phyloP scores from a whole-genome alignment of 1,139 yeast genomes.

The Saccharomyces hybrid region DNA sequence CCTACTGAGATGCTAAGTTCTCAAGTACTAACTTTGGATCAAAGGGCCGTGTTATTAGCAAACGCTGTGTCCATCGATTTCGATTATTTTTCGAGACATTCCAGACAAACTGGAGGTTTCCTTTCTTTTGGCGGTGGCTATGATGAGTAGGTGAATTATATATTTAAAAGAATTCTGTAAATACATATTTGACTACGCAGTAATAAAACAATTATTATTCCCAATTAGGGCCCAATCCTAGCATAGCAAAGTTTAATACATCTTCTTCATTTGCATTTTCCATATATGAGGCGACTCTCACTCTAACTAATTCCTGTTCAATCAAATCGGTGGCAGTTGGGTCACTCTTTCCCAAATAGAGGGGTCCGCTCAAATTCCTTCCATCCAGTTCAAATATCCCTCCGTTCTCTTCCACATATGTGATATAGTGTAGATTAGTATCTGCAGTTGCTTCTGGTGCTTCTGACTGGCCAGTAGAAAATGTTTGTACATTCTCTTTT shows the following conservation, averaged over 20 bases:
- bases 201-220: slow-evolving; percentile 29
- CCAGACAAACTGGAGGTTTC: slow-evolving; percentile 45
- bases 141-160: slow-evolving; percentile 9
- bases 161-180: slow-evolving; percentile 8
- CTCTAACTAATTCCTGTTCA: slow-evolving; percentile 43
- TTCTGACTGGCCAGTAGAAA: slow-evolving; percentile 59
- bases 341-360: slow-evolving; percentile 48
- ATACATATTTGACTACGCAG: background rate
- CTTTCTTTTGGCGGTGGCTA: slow-evolving; percentile 37
- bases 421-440: slow-evolving; percentile 71
- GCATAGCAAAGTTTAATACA: slow-evolving; percentile 57
- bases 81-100: slow-evolving; percentile 89
- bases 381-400: slow-evolving; percentile 84
- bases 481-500: slow-evolving; percentile 16
- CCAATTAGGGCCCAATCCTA: slow-evolving; percentile 56
- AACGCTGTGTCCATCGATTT: slow-evolving; percentile 89
- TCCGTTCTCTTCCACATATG: slow-evolving; percentile 55
- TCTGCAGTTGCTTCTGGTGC: slow-evolving; percentile 66
- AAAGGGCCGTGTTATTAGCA: slow-evolving; percentile 78
- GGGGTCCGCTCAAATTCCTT: slow-evolving; percentile 63
- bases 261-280: slow-evolving; percentile 52
- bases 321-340: slow-evolving; percentile 42
- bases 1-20: slow-evolving; percentile 21
- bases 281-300: slow-evolving; percentile 61
- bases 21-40: slow-evolving; percentile 52